phyloP scores from a whole-genome alignment of 2,329 filamentous ascomycete genomes.

The Meredithiella fracta region DNA sequence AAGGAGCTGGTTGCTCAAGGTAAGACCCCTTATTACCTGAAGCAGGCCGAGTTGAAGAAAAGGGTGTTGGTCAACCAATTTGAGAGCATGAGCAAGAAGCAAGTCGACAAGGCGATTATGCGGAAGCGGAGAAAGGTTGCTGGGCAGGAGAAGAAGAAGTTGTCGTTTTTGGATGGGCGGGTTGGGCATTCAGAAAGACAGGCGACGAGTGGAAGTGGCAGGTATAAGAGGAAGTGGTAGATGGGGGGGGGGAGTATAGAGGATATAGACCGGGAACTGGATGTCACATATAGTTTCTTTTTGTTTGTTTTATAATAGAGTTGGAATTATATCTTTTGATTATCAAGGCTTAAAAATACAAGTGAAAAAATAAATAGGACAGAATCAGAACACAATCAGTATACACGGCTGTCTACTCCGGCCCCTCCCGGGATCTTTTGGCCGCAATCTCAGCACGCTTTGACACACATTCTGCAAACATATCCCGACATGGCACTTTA shows the following conservation, averaged over 20 bases:
- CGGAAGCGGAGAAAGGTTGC: conserved; percentile 78
- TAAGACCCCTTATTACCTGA: conserved; percentile 85
- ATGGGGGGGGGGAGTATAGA: not conserved
- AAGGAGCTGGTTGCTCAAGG: conserved; percentile 73
- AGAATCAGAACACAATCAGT: not conserved
- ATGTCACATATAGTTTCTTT: not conserved
- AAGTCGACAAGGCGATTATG: conserved; percentile 74
- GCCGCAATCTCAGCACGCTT: not conserved
- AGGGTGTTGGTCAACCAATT: conserved; percentile 63
- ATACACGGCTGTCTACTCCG: not conserved
- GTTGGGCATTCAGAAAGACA: conserved; percentile 8
- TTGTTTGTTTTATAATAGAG: not conserved
- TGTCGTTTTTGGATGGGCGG: conserved; percentile 28
- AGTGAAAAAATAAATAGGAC: not conserved
- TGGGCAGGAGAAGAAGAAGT: conserved; percentile 64
- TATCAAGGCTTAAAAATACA: conserved; percentile 1
- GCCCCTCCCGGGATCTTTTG: not conserved
- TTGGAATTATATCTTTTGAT: not conserved
- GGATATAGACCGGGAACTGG: not conserved
- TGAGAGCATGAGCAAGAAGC: conserved; percentile 65
- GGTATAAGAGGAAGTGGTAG: not conserved
- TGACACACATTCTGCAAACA: conserved; percentile 44
- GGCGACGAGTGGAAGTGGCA: not conserved
- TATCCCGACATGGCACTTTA: conserved; percentile 58
- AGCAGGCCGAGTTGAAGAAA: conserved; percentile 85